Evolutionary conservation across 306 rosid species (phyloP).

Genomic region (Ziziphus jujuba): DNA sequence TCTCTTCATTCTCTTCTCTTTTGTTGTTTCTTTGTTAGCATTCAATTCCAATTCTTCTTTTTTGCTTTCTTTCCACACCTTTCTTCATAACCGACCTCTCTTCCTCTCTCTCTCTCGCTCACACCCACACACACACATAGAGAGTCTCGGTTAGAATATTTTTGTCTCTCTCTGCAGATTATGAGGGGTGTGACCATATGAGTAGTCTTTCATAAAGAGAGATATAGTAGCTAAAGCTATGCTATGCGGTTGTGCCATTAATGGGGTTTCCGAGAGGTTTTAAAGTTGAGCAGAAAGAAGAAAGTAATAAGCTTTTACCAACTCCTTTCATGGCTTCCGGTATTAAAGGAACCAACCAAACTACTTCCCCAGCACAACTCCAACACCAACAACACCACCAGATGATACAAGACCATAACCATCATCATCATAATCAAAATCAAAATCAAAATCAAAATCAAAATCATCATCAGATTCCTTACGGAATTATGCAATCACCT

Average conservation of each 20-base stretch:
- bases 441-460: too few species aligned
- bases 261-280: constrained; percentile 37
- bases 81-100: constrained; percentile 51
- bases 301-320: constrained; percentile 31
- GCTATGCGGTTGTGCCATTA: constrained; percentile 47
- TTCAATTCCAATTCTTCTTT: constrained; percentile 40
- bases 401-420: constrained; percentile 19
- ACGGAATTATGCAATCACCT: constrained; percentile 72
- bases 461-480: constrained; percentile 50
- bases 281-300: constrained; percentile 16
- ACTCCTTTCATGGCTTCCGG: constrained; percentile 54
- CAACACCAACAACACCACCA: constrained; percentile 49
- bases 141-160: background rate
- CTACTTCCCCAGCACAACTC: constrained; percentile 30
- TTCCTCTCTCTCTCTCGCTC: constrained; percentile 24
- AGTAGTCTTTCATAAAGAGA: constrained; percentile 21
- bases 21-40: constrained; percentile 48
- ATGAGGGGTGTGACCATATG: constrained; percentile 7
- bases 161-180: constrained; percentile 15
- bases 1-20: constrained; percentile 17
- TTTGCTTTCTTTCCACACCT: constrained; percentile 17
- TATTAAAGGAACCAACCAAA: constrained; percentile 33
- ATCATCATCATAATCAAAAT: constrained; percentile 32
- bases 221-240: too few species aligned
- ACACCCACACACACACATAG: background rate